These are phyloP conservation scores for Trametes villosa DNA, from an alignment of 768 basidiomycete species.

Conservation along the genomic window DNA sequence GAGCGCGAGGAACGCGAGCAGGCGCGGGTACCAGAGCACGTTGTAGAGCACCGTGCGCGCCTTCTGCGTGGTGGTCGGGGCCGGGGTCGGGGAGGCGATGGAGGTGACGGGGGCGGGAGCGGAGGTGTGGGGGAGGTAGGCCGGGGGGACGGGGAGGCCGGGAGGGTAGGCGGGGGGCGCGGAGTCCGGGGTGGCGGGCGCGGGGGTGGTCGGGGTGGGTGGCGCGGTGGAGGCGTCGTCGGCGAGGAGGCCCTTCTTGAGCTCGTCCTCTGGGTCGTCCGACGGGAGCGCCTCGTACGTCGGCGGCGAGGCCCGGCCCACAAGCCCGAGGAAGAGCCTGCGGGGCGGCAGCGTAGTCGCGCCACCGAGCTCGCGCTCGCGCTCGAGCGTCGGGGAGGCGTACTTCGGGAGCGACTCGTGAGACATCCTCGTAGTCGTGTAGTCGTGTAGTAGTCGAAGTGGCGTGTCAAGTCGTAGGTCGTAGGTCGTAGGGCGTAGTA, in stretches of 20 bases:
- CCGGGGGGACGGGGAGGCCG: not conserved
- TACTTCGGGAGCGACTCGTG: slow-evolving; percentile 1
- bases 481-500: not conserved
- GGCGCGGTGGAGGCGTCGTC: not conserved
- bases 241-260: not conserved
- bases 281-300: not conserved
- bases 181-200: not conserved
- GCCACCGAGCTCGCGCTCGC: not conserved
- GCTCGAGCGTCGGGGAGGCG: not conserved
- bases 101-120: too few relatives aligned
- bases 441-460: not conserved
- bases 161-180: not conserved
- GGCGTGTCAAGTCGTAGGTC: not conserved
- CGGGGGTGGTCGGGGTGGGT: not conserved
- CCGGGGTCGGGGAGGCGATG: too few relatives aligned
- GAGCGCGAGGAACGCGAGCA: not conserved
- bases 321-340: slow-evolving; percentile 6
- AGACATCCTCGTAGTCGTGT: not conserved
- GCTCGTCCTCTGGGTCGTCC: not conserved
- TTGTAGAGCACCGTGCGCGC: too few relatives aligned
- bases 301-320: not conserved
- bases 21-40: slow-evolving; percentile 4
- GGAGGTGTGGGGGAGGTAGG: too few relatives aligned
- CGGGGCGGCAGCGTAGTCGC: too few relatives aligned
- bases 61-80: too few relatives aligned